Base-by-base conservation (phyloP, 768 basidiomycete species). In the Boletellus emodensis region DNA sequence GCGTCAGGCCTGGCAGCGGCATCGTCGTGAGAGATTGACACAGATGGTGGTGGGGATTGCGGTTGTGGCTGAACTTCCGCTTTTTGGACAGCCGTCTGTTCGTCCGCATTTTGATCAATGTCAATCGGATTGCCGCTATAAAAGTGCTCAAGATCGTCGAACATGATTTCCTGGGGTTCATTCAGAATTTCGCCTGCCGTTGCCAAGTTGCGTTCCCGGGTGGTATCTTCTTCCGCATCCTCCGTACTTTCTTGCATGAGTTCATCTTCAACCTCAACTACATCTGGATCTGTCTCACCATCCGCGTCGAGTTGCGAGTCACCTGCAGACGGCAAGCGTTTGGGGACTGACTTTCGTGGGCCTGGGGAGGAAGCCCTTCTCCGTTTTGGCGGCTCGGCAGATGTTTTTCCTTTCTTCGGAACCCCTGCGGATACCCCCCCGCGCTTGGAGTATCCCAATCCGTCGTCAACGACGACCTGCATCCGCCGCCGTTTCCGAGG, bases 231-330 rank as follows among this genome's bases (percentile, higher is more conserved):
- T 42, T 63, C 61, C 1, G 11, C 46, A 34, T 59, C 63, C 37
- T 62, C 68, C 18, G 38, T 5, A 35, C 57, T 57, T 30, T 38
- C 58, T 56, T 56, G 58, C 61, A 68, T 64, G 41, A 65, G 61
- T 35, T 61, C 62, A 24, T 66, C 66, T 44, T 65, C 68, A 46
- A 76, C 72, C 11, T 72, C 73, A 26, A 69, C 61, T 14, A 63
- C 58, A 43, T 75, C 74, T 22, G 66, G 61, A 44, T 71, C 68
- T 17, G 62, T 59, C 36, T 59, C 59, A 28, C 69, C 66, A 51
- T 68, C 66, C 28, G 68, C 66, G 14, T 67, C 66, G 15, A 64
- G 60, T 36, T 68, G 68, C 17, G 66, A 68, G 42, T 68, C 58
- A 9, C 60, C 58, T 28, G 30, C 42, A 32, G 68, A 68, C 33